phyloP scores from a whole-genome alignment of 305 asterid genomes.

The Solanum aculeatissimum region DNA sequence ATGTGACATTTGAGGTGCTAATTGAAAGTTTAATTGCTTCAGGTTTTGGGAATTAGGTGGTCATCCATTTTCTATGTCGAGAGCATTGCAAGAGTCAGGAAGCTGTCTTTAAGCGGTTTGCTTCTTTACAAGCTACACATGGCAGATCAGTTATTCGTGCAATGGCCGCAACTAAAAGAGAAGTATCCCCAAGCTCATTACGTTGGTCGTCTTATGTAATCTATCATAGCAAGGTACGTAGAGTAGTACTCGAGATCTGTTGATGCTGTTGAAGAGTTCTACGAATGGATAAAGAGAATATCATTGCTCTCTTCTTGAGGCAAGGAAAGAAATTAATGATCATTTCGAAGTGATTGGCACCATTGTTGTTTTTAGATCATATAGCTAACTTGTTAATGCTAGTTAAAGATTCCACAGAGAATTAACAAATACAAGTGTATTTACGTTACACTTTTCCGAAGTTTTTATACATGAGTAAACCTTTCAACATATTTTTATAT shows the following conservation, averaged over 20 bases:
- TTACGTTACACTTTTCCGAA: not conserved
- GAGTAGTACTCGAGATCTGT: not conserved
- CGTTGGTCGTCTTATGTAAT: conserved; percentile 29
- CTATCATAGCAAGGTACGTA: not conserved
- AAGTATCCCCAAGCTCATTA: conserved; percentile 66
- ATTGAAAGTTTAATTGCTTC: not conserved
- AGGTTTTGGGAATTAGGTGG: conserved; percentile 81
- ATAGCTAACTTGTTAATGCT: not conserved
- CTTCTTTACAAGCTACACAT: conserved; percentile 69
- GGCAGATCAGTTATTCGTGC: conserved; percentile 86
- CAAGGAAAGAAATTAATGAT: not conserved
- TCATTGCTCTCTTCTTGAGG: not conserved
- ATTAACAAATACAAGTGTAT: not conserved
- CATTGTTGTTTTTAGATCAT: not conserved
- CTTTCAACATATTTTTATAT: not conserved
- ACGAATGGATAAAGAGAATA: not conserved
- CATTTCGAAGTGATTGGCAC: not conserved
- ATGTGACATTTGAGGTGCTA: not conserved
- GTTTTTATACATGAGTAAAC: not conserved
- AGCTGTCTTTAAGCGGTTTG: conserved; percentile 74
- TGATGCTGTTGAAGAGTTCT: not conserved
- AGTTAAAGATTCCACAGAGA: not conserved
- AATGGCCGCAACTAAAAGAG: conserved; percentile 75
- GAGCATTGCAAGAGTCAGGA: conserved; percentile 90
- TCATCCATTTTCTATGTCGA: conserved; percentile 78